Conservation (phyloP, 805 yeast genomes). For the Candida ipomoeae region DNA sequence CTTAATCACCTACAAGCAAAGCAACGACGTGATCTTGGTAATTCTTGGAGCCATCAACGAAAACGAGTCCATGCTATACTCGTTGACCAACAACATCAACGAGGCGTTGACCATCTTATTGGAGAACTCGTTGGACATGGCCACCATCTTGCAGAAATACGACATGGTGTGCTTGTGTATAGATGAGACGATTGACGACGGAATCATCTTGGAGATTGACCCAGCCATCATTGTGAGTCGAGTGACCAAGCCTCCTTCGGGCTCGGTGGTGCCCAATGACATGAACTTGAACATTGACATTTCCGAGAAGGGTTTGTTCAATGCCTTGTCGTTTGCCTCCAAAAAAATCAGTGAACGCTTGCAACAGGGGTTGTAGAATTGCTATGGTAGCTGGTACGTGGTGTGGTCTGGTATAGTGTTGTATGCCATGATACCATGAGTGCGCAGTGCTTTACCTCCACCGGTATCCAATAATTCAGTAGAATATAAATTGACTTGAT, state of each 20-base stretch:
- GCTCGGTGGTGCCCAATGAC: conserved; percentile 46
- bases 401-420: no score
- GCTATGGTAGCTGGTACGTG: not conserved
- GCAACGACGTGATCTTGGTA: conserved; percentile 68
- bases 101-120: conserved; percentile 79
- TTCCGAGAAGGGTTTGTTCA: conserved; percentile 71
- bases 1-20: conserved; percentile 81
- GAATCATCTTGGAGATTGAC: conserved; percentile 87
- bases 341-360: conserved; percentile 53
- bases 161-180: conserved; percentile 82
- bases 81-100: conserved; percentile 68
- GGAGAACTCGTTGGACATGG: conserved; percentile 68
- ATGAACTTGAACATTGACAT: conserved; percentile 56
- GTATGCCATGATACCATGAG: no score
- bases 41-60: conserved; percentile 74
- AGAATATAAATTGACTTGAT: no score
- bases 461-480: no score
- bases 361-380: conserved; percentile 39
- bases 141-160: conserved; percentile 72
- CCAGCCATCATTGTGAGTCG: conserved; percentile 82
- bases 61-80: conserved; percentile 77
- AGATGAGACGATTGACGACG: conserved; percentile 93
- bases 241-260: conserved; percentile 77
- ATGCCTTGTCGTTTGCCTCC: conserved; percentile 84
- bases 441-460: no score